Percentiles rank a stretch among this genome's conserved stretches.
phyloP scores from a whole-genome alignment of 1,284 basidiomycete species.

The Trichosporon sp. region DNA sequence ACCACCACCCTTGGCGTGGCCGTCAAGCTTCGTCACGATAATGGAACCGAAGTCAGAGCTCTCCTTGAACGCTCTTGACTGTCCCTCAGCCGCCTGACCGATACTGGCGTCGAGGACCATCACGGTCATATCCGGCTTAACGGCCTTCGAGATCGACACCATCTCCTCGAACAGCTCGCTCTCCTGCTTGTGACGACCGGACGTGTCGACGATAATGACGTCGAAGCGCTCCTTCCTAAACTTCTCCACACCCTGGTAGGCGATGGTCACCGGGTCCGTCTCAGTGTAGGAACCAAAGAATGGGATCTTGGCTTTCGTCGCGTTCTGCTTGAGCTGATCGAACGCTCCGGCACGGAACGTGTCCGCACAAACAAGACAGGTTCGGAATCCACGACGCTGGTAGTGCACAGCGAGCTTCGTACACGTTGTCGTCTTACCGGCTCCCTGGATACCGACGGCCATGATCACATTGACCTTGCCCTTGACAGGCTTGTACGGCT shows the following conservation, averaged over 20 bases:
- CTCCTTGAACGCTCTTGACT: conserved; percentile 95
- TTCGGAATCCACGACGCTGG: conserved; percentile 93
- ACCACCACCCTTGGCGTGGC: conserved; percentile 97
- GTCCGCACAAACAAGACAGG: conserved; percentile 98
- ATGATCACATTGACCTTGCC: conserved; percentile 93
- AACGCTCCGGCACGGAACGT: conserved; percentile 99
- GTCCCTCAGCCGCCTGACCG: conserved; percentile 97
- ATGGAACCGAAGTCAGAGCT: conserved; percentile 97
- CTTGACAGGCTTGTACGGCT: conserved; percentile 94
- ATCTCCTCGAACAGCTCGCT: conserved; percentile 96
- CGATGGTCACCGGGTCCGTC: conserved; percentile 93
- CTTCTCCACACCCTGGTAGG: conserved; percentile 87
- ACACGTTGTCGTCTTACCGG: conserved; percentile 97
- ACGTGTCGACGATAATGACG: conserved; percentile 98
- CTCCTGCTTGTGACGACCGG: conserved; percentile 95
- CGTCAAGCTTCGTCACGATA: conserved; percentile 99
- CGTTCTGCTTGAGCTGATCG: conserved; percentile 85
- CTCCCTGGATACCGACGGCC: conserved; percentile 95
- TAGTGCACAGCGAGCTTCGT: conserved; percentile 97
- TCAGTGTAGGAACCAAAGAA: conserved; percentile 99
- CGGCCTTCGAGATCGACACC: conserved; percentile 89
- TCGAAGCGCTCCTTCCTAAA: conserved; percentile 98
- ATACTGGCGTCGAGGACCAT: conserved; percentile 70
- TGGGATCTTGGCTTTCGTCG: conserved; percentile 96
- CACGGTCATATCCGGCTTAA: conserved; percentile 89